A percentile compares a stretch with the other conserved stretches of the same genome.
Conservation (phyloP, 805 yeast species). For the Nakazawaea wickerhamii region DNA sequence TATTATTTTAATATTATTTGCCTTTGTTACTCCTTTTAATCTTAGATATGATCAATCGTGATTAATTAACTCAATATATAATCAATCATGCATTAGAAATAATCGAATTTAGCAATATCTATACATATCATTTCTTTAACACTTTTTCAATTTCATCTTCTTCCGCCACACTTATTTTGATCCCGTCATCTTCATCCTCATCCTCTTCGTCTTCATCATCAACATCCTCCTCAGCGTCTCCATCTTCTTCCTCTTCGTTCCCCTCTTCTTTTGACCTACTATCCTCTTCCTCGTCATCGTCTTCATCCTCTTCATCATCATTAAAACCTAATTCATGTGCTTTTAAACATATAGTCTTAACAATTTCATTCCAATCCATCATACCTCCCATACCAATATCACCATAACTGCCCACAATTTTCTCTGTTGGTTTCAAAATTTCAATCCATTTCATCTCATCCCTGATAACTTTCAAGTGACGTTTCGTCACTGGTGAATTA, state of each 20-base stretch:
- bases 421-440: constrained; percentile 53
- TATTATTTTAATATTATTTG: too few relatives aligned
- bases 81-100: background rate
- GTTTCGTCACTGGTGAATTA: constrained; percentile 48
- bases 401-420: constrained; percentile 50
- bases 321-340: constrained; percentile 36
- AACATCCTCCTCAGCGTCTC: constrained; percentile 23
- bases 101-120: background rate
- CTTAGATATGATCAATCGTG: too few relatives aligned
- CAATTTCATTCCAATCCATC: constrained; percentile 65
- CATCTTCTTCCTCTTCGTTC: constrained; percentile 21
- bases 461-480: constrained; percentile 46
- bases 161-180: constrained; percentile 25
- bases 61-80: too few relatives aligned
- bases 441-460: constrained; percentile 64
- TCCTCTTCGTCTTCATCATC: constrained; percentile 19
- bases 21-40: too few relatives aligned
- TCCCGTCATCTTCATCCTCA: constrained; percentile 24
- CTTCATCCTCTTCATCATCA: constrained; percentile 48
- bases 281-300: constrained; percentile 37
- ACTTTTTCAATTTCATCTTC: constrained; percentile 23
- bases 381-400: constrained; percentile 65
- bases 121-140: constrained; percentile 6
- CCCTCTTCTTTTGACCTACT: constrained; percentile 29
- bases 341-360: constrained; percentile 46